These are phyloP conservation scores for Apium graveolens DNA, from an alignment of 129 eudicot species.

Conservation along the genomic window DNA sequence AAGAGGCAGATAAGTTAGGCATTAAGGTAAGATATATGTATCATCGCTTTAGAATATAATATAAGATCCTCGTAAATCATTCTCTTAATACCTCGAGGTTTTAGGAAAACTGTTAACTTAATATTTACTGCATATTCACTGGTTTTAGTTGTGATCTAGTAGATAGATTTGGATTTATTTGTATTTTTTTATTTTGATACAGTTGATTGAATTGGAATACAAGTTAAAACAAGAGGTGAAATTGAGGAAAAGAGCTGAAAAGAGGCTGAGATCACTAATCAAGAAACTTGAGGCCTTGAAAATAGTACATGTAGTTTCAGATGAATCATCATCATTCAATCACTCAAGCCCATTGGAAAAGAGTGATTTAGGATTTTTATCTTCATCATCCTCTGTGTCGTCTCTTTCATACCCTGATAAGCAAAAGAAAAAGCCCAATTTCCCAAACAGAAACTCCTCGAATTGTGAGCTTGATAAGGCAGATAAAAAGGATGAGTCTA, in stretches of 20 bases:
- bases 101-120: too few relatives aligned
- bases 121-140: neutral
- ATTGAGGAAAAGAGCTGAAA: slow-evolving; percentile 75
- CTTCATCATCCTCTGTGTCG: slow-evolving; percentile 20
- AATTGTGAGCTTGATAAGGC: slow-evolving; percentile 10
- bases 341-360: slow-evolving; percentile 31
- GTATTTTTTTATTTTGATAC: neutral
- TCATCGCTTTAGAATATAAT: too few relatives aligned
- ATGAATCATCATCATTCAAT: slow-evolving; percentile 39
- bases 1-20: slow-evolving; percentile 46
- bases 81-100: too few relatives aligned
- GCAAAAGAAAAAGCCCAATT: slow-evolving; percentile 12
- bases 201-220: slow-evolving; percentile 67
- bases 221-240: slow-evolving; percentile 51
- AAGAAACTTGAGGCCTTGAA: slow-evolving; percentile 58
- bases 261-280: slow-evolving; percentile 53
- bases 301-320: slow-evolving; percentile 32
- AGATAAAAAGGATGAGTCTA: slow-evolving; percentile 6
- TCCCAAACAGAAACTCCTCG: slow-evolving; percentile 8
- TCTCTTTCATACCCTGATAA: slow-evolving; percentile 20
- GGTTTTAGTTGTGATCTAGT: neutral
- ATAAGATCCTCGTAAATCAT: too few relatives aligned
- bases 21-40: slow-evolving; percentile 36
- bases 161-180: neutral
- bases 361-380: slow-evolving; percentile 41